phyloP scores from a whole-genome alignment of 164 flowering plant genomes.

The Vitis rotundifolia region DNA sequence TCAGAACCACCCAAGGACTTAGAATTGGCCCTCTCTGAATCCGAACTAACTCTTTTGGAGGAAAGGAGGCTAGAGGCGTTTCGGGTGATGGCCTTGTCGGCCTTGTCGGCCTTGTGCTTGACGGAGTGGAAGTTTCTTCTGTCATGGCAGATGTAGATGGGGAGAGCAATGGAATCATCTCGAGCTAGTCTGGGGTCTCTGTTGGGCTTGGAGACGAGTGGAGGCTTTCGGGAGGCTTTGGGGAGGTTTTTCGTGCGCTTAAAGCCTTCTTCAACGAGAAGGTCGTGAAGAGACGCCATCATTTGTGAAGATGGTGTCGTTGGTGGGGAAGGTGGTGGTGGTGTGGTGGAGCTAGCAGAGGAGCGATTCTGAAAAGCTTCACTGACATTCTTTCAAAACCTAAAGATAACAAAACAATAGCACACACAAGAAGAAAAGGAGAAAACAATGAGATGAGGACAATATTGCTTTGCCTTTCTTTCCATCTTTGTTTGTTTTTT shows the following conservation, averaged over 20 bases:
- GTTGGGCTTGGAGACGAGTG: conserved; percentile 1
- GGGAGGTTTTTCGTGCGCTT: conserved; percentile 7
- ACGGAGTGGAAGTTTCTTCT: conserved; percentile 30
- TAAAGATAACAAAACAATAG: conserved; percentile 10
- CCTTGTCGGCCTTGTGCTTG: conserved; percentile 10
- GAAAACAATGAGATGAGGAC: not conserved
- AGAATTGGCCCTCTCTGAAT: conserved; percentile 22
- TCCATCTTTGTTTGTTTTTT: too few relatives aligned
- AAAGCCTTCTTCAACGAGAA: conserved; percentile 55
- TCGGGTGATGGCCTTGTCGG: conserved; percentile 16
- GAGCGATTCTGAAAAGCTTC: not conserved
- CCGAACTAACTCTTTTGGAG: conserved; percentile 24
- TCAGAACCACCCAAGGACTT: conserved; percentile 9
- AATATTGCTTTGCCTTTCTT: too few relatives aligned
- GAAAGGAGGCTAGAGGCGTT: conserved; percentile 31
- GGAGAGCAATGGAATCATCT: conserved; percentile 33
- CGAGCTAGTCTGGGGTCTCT: conserved; percentile 5
- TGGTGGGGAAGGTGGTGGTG: not conserved
- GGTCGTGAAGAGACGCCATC: conserved; percentile 56
- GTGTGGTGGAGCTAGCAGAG: not conserved
- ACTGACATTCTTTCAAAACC: conserved; percentile 13
- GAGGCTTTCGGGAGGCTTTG: conserved; percentile 9
- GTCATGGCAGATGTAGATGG: conserved; percentile 54
- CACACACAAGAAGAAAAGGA: conserved; percentile 1
- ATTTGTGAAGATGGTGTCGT: not conserved